Evolutionary conservation across 306 rosid species (phyloP).

Genomic region (Psophocarpus tetragonolobus): DNA sequence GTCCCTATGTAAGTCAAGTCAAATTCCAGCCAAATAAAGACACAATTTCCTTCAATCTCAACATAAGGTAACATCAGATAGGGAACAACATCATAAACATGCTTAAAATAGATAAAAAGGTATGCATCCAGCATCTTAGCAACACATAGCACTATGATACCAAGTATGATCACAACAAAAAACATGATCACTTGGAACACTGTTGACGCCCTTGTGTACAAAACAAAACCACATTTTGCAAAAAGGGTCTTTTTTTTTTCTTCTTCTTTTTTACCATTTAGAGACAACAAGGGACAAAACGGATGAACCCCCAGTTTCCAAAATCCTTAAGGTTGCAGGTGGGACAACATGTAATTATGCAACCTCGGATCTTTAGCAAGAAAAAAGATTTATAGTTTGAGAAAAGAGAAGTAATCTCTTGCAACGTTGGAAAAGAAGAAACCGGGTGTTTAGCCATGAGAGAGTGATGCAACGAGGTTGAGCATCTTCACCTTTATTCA

Average conservation of each 20-base stretch:
- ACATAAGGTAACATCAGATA: conserved; percentile 15
- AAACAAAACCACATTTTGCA: conserved; percentile 33
- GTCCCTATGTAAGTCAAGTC: conserved; percentile 3
- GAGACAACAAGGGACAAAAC: neutral
- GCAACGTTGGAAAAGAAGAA: conserved; percentile 18
- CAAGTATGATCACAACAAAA: conserved; percentile 15
- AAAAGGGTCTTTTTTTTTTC: neutral
- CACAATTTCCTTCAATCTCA: conserved; percentile 24
- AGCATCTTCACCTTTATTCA: conserved; percentile 18
- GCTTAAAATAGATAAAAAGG: conserved; percentile 20
- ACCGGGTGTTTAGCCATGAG: conserved; percentile 16
- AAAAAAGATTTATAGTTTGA: neutral
- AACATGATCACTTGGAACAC: conserved; percentile 21
- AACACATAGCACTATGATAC: neutral
- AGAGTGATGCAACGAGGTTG: conserved; percentile 17
- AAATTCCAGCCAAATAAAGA: conserved; percentile 23
- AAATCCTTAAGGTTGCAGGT: too few species aligned
- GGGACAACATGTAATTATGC: conserved; percentile 8
- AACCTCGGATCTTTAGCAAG: conserved; percentile 29
- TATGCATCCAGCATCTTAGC: conserved; percentile 15
- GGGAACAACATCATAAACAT: conserved; percentile 1
- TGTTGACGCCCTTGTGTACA: conserved; percentile 14
- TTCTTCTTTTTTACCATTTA: neutral
- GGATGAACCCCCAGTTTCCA: conserved; percentile 21
- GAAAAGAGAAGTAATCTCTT: conserved; percentile 1